These are phyloP conservation scores for Eimeria tenella DNA, from an alignment of 169 alveolate genomes.

Conservation along the genomic window DNA sequence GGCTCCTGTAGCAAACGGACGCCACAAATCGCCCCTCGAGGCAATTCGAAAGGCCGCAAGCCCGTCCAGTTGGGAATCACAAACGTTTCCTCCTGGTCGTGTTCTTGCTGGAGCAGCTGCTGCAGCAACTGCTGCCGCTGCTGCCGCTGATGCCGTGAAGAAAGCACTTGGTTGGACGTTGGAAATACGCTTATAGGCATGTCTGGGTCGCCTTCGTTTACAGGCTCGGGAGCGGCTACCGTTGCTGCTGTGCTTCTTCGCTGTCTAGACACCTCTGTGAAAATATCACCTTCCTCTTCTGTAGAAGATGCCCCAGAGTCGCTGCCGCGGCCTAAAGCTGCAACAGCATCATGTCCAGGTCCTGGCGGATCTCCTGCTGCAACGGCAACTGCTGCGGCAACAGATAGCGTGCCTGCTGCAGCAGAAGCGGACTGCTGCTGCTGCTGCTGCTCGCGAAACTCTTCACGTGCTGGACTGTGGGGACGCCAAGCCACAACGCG, in stretches of 20 bases:
- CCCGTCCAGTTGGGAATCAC: constrained; percentile 35
- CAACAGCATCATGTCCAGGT: not conserved
- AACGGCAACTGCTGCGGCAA: not conserved
- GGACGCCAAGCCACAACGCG: constrained; percentile 55
- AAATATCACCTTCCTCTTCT: constrained; percentile 22
- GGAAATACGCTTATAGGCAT: not conserved
- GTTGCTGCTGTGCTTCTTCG: not conserved
- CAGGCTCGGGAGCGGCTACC: constrained; percentile 21
- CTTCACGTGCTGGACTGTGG: not conserved
- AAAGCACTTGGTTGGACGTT: not conserved
- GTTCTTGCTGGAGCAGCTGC: constrained; percentile 23
- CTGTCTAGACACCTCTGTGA: not conserved
- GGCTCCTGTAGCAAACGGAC: constrained; percentile 46
- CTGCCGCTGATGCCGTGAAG: constrained; percentile 52
- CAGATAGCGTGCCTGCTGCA: constrained; percentile 10
- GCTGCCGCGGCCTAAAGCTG: constrained; percentile 17
- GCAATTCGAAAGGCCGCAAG: not conserved
- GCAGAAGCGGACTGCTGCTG: not conserved
- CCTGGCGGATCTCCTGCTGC: not conserved
- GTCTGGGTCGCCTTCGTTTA: not conserved
- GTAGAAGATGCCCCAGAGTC: constrained; percentile 45
- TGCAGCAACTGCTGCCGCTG: constrained; percentile 15
- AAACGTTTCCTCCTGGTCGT: not conserved
- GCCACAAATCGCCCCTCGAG: constrained; percentile 9
- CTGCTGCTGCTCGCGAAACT: not conserved